Conservation (phyloP, 352 stramenopile genomes). For the Globisporangium radiosum region DNA sequence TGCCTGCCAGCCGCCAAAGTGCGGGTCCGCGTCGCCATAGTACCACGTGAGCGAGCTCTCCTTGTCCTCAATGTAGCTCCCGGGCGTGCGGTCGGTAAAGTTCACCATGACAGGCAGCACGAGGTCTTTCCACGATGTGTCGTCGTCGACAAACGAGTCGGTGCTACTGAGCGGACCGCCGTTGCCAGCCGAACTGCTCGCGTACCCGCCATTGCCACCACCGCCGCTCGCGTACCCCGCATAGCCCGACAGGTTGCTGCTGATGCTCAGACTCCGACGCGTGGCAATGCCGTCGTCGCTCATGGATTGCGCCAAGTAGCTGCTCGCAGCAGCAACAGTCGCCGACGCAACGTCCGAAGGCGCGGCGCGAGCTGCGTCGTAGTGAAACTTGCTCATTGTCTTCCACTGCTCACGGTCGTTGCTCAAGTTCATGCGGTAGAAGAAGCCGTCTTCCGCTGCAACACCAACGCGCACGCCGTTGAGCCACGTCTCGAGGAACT, state of each 20-base stretch:
- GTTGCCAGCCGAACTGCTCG: constrained; percentile 12
- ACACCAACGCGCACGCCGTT: constrained; percentile 64
- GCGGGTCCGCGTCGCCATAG: constrained; percentile 75
- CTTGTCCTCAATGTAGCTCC: constrained; percentile 82
- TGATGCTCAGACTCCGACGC: constrained; percentile 35
- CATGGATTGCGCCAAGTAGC: constrained; percentile 8
- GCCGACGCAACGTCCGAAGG: constrained; percentile 19
- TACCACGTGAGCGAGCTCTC: constrained; percentile 86
- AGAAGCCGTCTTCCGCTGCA: constrained; percentile 71
- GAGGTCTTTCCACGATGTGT: constrained; percentile 76
- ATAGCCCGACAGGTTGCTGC: constrained; percentile 29
- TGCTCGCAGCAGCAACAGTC: constrained; percentile 17
- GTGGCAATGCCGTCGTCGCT: constrained; percentile 16
- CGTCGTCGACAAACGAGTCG: constrained; percentile 46
- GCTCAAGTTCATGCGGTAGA: constrained; percentile 74
- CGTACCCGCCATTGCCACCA: constrained; percentile 7
- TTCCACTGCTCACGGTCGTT: constrained; percentile 73
- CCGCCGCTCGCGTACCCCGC: constrained; percentile 22
- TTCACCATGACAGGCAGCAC: constrained; percentile 71
- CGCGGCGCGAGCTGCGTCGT: constrained; percentile 38
- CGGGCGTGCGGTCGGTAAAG: constrained; percentile 70
- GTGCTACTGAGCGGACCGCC: constrained; percentile 22
- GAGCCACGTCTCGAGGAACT: constrained; percentile 89
- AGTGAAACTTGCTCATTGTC: constrained; percentile 84
- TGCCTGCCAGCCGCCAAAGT: constrained; percentile 85